Evolutionary conservation across 768 basidiomycete genomes (phyloP), one percentile per base, ranked within the genome.

Genomic region (Lepiota venenata): DNA sequence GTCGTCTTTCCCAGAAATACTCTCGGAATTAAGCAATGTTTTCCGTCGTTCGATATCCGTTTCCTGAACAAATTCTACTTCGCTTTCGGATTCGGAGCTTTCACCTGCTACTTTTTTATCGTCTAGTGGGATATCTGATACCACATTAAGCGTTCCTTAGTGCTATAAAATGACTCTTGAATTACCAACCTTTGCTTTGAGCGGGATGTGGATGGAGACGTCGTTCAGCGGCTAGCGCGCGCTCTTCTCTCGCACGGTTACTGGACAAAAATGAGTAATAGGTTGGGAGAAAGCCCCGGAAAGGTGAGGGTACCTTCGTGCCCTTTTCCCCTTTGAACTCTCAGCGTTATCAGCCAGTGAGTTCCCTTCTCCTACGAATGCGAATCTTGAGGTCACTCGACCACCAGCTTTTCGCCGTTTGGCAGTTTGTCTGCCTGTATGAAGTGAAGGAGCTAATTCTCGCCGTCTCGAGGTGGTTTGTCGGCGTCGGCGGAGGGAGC

Each of bases 171-270:
- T 15, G 18, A 46, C 29, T 22, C 14, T 36, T 18, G 49, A 38
- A 56, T 3, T 2, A 18, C 64, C 54, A 52, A 71, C 71, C 59
- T 60, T 63, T 63, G 27, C 56, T 41, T 43, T 64, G 48, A 37
- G 64, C 65, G 65, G 78, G 75, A 43, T 84, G 61, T 8, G 75
- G 73, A 46, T 67, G 68, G 11, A 88, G 48, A 32, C 91, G 77
- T 18, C 71, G 74, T 67, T 93, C 88, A 6, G 80, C 81, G n/a
- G 90, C 91, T 35, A 83, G 59, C 1, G 88, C 90, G 52, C 90
- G 78, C 64, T 90, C 88, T 59, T 90, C 89, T 55, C 90, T 72
- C 12, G 89, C 91, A 29, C 86, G 78, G 65, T 90, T 90, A 65
- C 91, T 93, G 62, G 18, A 12, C 46, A 43, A 41, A 46, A 22